Evolutionary conservation across 129 eudicot species (phyloP).

Genomic region (Tagetes patula): DNA sequence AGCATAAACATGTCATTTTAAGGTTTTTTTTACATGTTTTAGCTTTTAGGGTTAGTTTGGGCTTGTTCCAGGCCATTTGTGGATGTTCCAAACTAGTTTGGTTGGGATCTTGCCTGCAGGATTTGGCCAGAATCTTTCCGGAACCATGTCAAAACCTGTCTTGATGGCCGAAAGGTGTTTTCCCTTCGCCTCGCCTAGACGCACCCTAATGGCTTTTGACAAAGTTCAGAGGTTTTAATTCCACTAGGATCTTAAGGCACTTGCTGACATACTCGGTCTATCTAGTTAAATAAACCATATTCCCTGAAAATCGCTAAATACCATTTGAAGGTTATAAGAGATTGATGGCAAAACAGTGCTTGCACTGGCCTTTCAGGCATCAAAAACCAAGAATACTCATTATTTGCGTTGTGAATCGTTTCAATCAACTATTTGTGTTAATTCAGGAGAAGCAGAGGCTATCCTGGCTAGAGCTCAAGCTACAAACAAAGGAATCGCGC

Average conservation of each 20-base stretch:
- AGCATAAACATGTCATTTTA: no score
- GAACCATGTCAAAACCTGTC: no score
- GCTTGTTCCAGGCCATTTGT: no score
- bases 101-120: no score
- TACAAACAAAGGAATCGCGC: constrained; percentile 66
- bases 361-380: neutral
- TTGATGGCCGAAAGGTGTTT: no score
- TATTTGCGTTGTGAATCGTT: neutral
- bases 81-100: no score
- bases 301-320: neutral
- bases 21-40: no score
- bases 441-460: constrained; percentile 91
- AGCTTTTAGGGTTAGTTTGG: no score
- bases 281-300: neutral
- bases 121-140: no score
- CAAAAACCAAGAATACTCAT: neutral
- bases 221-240: neutral
- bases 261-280: neutral
- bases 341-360: neutral
- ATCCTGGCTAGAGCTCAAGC: constrained; percentile 81
- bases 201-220: no score
- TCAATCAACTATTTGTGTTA: neutral
- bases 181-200: no score
- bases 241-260: neutral
- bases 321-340: neutral